A percentile compares a stretch with the other conserved stretches of the same genome.
Conservation (phyloP, 306 rosid genomes). For the Castanea mollissima region DNA sequence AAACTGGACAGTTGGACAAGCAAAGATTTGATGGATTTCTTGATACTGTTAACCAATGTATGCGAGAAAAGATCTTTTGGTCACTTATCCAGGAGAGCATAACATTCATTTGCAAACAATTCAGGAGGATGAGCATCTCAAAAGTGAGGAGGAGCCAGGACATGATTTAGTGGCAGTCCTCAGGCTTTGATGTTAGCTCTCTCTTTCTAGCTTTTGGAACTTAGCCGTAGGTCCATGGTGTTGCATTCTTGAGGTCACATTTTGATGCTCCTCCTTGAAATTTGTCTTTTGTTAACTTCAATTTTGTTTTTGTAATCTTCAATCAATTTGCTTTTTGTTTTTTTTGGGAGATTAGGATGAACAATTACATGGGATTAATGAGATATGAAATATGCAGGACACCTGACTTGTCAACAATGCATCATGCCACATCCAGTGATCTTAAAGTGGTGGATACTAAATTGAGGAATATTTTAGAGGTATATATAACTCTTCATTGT, state of each 20-base stretch:
- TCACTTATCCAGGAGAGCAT: slow-evolving; percentile 34
- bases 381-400: slow-evolving; percentile 57
- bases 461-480: slow-evolving; percentile 79
- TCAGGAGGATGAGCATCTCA: slow-evolving; percentile 42
- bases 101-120: slow-evolving; percentile 30
- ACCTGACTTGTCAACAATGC: slow-evolving; percentile 87
- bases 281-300: too few species aligned
- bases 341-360: too few species aligned
- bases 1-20: slow-evolving; percentile 33
- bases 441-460: slow-evolving; percentile 69
- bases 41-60: slow-evolving; percentile 27
- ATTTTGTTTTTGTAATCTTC: too few species aligned
- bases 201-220: too few species aligned
- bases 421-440: slow-evolving; percentile 80
- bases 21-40: slow-evolving; percentile 14
- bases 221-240: too few species aligned
- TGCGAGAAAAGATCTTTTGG: slow-evolving; percentile 38
- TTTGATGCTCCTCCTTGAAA: too few species aligned
- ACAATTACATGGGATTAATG: too few species aligned
- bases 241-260: too few species aligned
- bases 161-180: background rate
- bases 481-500: slow-evolving; percentile 6
- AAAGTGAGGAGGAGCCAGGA: slow-evolving; percentile 38
- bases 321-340: too few species aligned
- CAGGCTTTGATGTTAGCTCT: too few species aligned